phyloP scores from a whole-genome alignment of 768 basidiomycete species.

The Collybia sp. region DNA sequence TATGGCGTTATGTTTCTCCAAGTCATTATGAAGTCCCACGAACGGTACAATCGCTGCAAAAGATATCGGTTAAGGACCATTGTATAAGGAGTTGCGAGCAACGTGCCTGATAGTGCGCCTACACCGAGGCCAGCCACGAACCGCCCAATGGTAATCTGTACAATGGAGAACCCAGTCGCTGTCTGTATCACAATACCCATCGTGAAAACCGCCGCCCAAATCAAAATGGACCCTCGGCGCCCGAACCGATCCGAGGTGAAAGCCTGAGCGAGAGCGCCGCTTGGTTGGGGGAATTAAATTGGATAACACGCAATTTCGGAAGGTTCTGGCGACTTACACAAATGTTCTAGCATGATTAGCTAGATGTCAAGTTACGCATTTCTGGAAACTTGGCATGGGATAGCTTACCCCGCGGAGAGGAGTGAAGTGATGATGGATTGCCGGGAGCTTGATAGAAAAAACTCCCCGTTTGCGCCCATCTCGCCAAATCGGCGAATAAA shows the following conservation, averaged over 20 bases:
- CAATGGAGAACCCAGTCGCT: slow-evolving; percentile 52
- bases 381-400: neutral
- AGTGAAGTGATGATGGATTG: slow-evolving; percentile 79
- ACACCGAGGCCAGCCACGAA: slow-evolving; percentile 77
- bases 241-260: slow-evolving; percentile 75
- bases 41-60: slow-evolving; percentile 45
- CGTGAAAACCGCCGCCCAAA: slow-evolving; percentile 75
- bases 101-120: slow-evolving; percentile 64
- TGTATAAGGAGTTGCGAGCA: neutral
- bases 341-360: slow-evolving; percentile 33
- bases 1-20: slow-evolving; percentile 16
- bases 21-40: slow-evolving; percentile 10
- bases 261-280: slow-evolving; percentile 64
- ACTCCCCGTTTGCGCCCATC: slow-evolving; percentile 36
- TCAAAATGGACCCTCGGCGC: slow-evolving; percentile 66
- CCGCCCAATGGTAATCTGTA: slow-evolving; percentile 68
- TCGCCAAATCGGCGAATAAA: slow-evolving; percentile 69
- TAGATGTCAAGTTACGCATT: neutral
- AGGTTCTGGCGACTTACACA: slow-evolving; percentile 29
- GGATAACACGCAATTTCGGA: slow-evolving; percentile 6
- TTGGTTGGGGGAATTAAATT: slow-evolving; percentile 11
- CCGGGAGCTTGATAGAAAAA: slow-evolving; percentile 52
- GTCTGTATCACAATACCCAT: slow-evolving; percentile 68
- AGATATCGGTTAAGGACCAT: slow-evolving; percentile 1
- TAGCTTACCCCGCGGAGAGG: slow-evolving; percentile 63